Conservation (phyloP, 352 stramenopile genomes). For the Lagenidium giganteum region DNA sequence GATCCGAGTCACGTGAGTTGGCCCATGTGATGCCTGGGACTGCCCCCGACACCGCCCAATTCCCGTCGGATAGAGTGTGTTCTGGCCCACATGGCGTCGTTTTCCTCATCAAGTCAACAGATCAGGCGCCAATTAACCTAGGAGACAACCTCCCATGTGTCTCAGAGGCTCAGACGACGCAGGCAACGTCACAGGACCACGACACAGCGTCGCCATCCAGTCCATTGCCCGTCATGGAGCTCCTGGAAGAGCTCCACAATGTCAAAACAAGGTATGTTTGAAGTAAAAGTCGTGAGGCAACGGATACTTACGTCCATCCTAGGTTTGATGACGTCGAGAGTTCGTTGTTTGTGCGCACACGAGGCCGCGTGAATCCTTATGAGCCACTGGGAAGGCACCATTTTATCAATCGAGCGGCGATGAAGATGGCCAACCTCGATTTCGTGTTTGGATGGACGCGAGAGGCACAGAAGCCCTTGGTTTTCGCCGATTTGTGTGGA, state of each 20-base stretch:
- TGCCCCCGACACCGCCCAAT: background rate
- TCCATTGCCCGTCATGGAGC: constrained; percentile 3
- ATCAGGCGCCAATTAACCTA: too few relatives aligned
- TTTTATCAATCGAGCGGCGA: constrained; percentile 78
- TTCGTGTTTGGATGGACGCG: constrained; percentile 50
- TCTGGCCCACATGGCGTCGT: constrained; percentile 3
- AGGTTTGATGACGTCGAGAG: constrained; percentile 34
- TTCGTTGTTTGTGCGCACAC: constrained; percentile 30
- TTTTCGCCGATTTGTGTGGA: constrained; percentile 75
- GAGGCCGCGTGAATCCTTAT: constrained; percentile 42
- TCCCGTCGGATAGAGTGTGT: constrained; percentile 3
- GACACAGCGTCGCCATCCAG: background rate
- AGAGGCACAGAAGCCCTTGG: constrained; percentile 18
- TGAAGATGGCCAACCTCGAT: constrained; percentile 80
- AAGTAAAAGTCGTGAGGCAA: background rate
- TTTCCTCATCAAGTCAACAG: constrained; percentile 3
- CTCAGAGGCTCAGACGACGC: background rate
- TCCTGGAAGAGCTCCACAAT: constrained; percentile 28
- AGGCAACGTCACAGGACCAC: background rate
- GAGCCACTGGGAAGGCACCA: constrained; percentile 48
- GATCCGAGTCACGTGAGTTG: too few relatives aligned
- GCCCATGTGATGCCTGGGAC: constrained; percentile 14
- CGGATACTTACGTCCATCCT: background rate
- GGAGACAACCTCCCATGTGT: background rate
- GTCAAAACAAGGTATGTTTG: constrained; percentile 25